Base-by-base conservation (phyloP, 2,329 filamentous ascomycete species). In the Cercospora sesami region DNA sequence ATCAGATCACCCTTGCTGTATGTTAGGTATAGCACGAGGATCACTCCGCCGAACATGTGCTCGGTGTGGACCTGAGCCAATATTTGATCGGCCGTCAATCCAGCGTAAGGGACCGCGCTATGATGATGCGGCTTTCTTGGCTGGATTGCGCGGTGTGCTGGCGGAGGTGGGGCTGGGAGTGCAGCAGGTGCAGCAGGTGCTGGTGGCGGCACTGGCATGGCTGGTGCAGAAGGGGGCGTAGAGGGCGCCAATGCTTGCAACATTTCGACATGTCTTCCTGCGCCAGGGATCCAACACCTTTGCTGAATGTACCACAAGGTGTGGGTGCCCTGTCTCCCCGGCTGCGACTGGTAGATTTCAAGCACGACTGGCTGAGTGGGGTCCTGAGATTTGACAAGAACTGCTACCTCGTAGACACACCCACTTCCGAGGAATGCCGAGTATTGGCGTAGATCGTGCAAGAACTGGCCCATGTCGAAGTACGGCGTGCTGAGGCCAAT, bases 61-160 rank as follows among this genome's bases (percentile, higher is more conserved):
- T 59, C 55, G 16, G 55, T 59, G 55, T 59, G 55, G 3, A 59
- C 55, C 16, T 59, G 55, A 36, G 28, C 55, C 12, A 59, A 36
- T 28, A 59, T 59, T n/a, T 59, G 28, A n/a, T 59, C 30, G 9
- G 31, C 55, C 5, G 28, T 31, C 30, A n/a, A 36, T 6, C 55
- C 31, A 36, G 55, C 55, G 31, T 59, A 59, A 36, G 55, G 55
- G 2, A 23, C 55, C 7, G 55, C 55, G 18, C 55, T 59, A n/a
- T 18, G 5, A n/a, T 59, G 55, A 2, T 59, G 55, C 4, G 28
- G 28, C 16, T 59, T 12, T 14, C 8, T 23, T 16, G 55, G 30
- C 18, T 59, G 55, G 1, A 14, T 14, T 30, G 16, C n/a, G 1
- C 55, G 55, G 2, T 16, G 18, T 23, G 28, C 30, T 10, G 18